These are phyloP conservation scores for Pyronema domesticum DNA, from an alignment of 495 filamentous ascomycete species.

Conservation along the genomic window DNA sequence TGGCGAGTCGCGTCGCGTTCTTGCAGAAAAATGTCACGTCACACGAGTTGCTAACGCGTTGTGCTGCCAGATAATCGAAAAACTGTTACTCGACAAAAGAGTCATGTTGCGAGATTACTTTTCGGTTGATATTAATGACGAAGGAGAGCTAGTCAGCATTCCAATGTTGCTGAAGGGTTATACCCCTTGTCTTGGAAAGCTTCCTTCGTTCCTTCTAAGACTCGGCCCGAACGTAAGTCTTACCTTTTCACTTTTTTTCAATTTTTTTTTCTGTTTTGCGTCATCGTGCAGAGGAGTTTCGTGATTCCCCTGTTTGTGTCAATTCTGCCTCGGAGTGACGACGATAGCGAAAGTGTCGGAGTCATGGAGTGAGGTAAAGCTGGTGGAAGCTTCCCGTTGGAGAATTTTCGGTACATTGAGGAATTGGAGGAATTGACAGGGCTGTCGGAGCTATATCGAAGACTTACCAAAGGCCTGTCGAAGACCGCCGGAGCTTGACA, in stretches of 20 bases:
- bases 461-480: too few relatives aligned
- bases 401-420: too few relatives aligned
- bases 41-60: not conserved
- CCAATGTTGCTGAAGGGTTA: conserved; percentile 83
- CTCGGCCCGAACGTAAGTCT: conserved; percentile 45
- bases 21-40: too few relatives aligned
- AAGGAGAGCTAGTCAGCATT: conserved; percentile 59
- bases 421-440: too few relatives aligned
- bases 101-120: conserved; percentile 93
- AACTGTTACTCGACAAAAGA: conserved; percentile 49
- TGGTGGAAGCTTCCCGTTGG: too few relatives aligned
- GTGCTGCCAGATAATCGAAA: conserved; percentile 14
- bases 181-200: conserved; percentile 62
- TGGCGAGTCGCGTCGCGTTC: too few relatives aligned
- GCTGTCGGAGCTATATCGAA: too few relatives aligned
- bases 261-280: not conserved
- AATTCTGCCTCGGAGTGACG: not conserved
- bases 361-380: too few relatives aligned
- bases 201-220: conserved; percentile 74
- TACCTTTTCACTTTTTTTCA: not conserved
- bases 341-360: too few relatives aligned
- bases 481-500: too few relatives aligned
- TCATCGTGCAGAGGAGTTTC: not conserved
- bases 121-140: conserved; percentile 57
- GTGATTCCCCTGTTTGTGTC: not conserved